Evolutionary conservation across 306 rosid genomes (phyloP).

Genomic region (Clitoria ternatea): DNA sequence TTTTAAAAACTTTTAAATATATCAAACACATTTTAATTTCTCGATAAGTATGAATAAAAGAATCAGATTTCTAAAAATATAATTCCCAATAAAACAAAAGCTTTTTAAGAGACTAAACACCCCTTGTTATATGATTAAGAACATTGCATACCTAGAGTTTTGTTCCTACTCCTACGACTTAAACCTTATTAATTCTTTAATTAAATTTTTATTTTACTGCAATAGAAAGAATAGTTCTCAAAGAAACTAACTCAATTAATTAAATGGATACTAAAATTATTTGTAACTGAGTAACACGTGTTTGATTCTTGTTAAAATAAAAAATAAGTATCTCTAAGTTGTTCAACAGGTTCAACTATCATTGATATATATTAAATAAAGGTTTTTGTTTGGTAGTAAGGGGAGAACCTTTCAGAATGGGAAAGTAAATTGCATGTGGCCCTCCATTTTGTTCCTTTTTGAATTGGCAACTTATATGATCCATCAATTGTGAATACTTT

Average conservation of each 20-base stretch:
- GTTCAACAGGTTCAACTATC: conserved; percentile 13
- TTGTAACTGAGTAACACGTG: no score
- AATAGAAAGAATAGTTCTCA: neutral
- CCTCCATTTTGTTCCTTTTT: conserved; percentile 45
- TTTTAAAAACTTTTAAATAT: no score
- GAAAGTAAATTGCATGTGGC: conserved; percentile 21
- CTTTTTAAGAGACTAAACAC: no score
- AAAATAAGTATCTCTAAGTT: neutral
- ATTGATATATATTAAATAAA: no score
- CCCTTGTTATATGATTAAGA: neutral
- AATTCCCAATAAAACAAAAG: no score
- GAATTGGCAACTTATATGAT: conserved; percentile 33
- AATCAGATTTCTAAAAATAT: no score
- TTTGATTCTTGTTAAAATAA: no score
- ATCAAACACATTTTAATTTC: no score
- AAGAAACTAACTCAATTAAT: no score
- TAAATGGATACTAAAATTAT: no score
- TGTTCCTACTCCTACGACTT: neutral
- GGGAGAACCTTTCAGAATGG: conserved; percentile 38
- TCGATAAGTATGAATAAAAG: no score
- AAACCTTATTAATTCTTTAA: neutral
- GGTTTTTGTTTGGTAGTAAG: neutral
- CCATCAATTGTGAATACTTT: conserved; percentile 49
- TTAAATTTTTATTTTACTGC: neutral
- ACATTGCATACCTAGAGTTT: neutral